Evolutionary conservation across 2,329 filamentous ascomycete species (phyloP), one percentile per base, ranked within the genome.

Genomic region (Xylariomycetidae sp.): DNA sequence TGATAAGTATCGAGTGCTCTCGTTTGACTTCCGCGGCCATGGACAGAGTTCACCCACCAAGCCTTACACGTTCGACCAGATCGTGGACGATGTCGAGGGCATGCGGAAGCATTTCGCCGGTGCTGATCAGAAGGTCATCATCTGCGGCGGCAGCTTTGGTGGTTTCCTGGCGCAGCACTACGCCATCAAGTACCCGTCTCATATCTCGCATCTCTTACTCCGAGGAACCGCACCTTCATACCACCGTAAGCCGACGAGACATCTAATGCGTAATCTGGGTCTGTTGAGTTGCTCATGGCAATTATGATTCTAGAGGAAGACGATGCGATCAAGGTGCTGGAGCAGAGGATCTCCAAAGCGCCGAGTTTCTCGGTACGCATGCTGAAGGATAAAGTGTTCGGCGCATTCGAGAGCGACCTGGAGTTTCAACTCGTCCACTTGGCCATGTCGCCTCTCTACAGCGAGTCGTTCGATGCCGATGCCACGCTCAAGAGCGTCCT

Each of bases 111-210:
- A 54, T 16, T 61, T 61, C 42, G 42, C 44, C 2, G 50, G 45
- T 2, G 33, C 34, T 5, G 34, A 49, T 1, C 27, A 40, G 14
- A 41, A 51, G 11, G 51, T 49, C 10, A 51, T 63, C 19, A 50
- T 64, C 15, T 57, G 55, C 11, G 61, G 60, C 7, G 61, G 61
- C 3, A 62, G 59, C 35, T 64, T 64, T 27, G 61, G 61, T 8
- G 61, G 60, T 1, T 64, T 58, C 23, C 40, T 64, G 4, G 61
- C 61, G 1, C 56, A 59, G 37, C 54, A 61, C 4, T 64, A 63
- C 37, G 57, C 59, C 10, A 61, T 63, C 34, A 52, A 56, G 18
- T 62, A 63, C 31, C 43, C 56, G 1, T 20, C 47, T 1, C 37
- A 47, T 2, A 50, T 63, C 1, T 51, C 49, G 5, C 46, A 58